Evolutionary conservation across 129 eudicot species (phyloP).

Genomic region (Ambrosia artemisiifolia): DNA sequence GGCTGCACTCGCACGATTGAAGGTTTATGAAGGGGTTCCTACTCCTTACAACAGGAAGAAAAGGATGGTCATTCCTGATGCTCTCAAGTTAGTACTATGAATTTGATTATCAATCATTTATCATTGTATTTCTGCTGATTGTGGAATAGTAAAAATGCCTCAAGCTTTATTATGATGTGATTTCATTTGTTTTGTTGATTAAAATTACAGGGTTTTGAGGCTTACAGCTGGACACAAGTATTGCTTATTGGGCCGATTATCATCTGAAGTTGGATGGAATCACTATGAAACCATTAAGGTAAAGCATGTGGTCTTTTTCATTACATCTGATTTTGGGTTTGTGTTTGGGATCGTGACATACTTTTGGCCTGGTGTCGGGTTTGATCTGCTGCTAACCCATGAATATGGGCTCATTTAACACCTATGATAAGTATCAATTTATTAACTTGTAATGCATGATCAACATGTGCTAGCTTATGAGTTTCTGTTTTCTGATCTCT

Average conservation of each 20-base stretch:
- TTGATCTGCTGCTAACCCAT: too few species aligned
- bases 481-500: too few species aligned
- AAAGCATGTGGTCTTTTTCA: neutral
- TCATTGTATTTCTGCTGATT: neutral
- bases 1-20: constrained; percentile 64
- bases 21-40: constrained; percentile 77
- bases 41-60: constrained; percentile 74
- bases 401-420: too few species aligned
- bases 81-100: constrained; percentile 56
- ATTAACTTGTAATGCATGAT: too few species aligned
- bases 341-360: too few species aligned
- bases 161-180: neutral
- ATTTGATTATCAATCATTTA: neutral
- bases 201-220: constrained; percentile 60
- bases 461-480: too few species aligned
- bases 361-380: too few species aligned
- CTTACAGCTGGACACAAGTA: constrained; percentile 29
- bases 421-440: too few species aligned
- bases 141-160: neutral
- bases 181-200: neutral
- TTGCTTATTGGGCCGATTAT: constrained; percentile 11
- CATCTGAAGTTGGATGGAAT: constrained; percentile 12
- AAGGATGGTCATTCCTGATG: constrained; percentile 83
- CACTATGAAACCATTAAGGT: constrained; percentile 13
- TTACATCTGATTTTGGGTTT: neutral